These are phyloP conservation scores for Nigrograna mackinnonii DNA, from an alignment of 2,329 filamentous ascomycete species.

Conservation along the genomic window DNA sequence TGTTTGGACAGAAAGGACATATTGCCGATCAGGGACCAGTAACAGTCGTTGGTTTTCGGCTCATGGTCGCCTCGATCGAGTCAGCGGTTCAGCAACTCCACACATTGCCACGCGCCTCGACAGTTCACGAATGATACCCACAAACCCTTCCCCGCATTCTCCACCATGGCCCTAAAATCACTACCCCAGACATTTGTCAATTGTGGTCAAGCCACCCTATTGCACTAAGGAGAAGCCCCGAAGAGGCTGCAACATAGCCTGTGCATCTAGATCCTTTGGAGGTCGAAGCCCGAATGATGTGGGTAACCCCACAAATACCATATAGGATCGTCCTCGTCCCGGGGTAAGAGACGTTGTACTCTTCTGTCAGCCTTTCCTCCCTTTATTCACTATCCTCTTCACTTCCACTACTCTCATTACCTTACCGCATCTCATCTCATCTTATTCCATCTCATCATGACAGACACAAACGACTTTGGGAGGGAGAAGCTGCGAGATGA, in stretches of 20 bases:
- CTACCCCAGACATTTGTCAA: slow-evolving; percentile 23
- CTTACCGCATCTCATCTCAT: not conserved
- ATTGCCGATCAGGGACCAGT: too few species aligned
- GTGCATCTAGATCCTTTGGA: slow-evolving; percentile 5
- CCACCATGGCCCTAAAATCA: slow-evolving; percentile 3
- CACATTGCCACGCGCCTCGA: too few species aligned
- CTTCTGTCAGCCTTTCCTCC: slow-evolving; percentile 1
- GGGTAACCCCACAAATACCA: slow-evolving; percentile 1
- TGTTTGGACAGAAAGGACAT: too few species aligned
- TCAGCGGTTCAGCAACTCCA: too few species aligned
- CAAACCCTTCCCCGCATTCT: slow-evolving; percentile 32
- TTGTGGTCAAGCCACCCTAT: slow-evolving; percentile 9
- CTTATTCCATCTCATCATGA: slow-evolving; percentile 15
- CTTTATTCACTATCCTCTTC: not conserved
- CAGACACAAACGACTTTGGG: slow-evolving; percentile 11
- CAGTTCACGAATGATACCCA: too few species aligned
- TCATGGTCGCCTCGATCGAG: too few species aligned
- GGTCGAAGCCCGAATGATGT: slow-evolving; percentile 1
- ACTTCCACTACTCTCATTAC: not conserved
- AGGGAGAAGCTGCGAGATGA: slow-evolving; percentile 23
- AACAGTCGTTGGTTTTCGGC: too few species aligned
- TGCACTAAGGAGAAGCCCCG: not conserved
- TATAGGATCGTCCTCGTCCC: slow-evolving; percentile 5
- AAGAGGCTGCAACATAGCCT: not conserved
- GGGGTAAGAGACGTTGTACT: not conserved